These are phyloP conservation scores for Chalciporus piperatoides DNA, from an alignment of 1,284 basidiomycete species.

Conservation along the genomic window DNA sequence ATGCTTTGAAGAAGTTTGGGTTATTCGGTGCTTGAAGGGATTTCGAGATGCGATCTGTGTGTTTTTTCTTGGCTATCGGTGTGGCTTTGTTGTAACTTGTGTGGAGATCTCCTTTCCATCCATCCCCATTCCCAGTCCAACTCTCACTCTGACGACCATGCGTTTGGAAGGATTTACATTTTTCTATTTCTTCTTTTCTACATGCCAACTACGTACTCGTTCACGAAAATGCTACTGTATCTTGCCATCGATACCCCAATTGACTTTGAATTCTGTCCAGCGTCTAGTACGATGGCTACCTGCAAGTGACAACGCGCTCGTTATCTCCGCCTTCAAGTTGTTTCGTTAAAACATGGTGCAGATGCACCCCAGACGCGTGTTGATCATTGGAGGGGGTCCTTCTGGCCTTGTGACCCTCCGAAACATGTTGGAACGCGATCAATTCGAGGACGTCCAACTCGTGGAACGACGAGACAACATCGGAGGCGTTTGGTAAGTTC, in stretches of 20 bases:
- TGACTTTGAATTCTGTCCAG: not conserved
- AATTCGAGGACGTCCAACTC: conserved; percentile 39
- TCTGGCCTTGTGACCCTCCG: conserved; percentile 43
- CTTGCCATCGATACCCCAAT: not conserved
- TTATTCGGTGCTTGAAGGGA: conserved; percentile 15
- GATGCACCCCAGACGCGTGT: conserved; percentile 27
- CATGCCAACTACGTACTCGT: not conserved
- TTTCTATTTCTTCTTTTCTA: not conserved
- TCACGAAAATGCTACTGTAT: not conserved
- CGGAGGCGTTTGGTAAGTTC: conserved; percentile 45
- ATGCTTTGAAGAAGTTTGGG: conserved; percentile 23
- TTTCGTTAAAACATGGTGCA: conserved; percentile 8
- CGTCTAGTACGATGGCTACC: not conserved
- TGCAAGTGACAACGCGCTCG: not conserved
- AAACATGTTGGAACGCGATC: conserved; percentile 38
- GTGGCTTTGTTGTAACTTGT: too few relatives aligned
- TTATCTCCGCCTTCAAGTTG: not conserved
- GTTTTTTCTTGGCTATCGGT: not conserved
- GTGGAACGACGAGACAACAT: conserved; percentile 44
- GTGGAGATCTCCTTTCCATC: too few relatives aligned
- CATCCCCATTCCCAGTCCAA: too few relatives aligned
- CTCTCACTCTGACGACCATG: too few relatives aligned
- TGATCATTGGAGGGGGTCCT: conserved; percentile 45
- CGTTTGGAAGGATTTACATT: not conserved
- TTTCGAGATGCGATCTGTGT: conserved; percentile 8